Evolutionary conservation across 2,329 filamentous ascomycete genomes (phyloP).

Genomic region (Lecanoromycetidae sp.): DNA sequence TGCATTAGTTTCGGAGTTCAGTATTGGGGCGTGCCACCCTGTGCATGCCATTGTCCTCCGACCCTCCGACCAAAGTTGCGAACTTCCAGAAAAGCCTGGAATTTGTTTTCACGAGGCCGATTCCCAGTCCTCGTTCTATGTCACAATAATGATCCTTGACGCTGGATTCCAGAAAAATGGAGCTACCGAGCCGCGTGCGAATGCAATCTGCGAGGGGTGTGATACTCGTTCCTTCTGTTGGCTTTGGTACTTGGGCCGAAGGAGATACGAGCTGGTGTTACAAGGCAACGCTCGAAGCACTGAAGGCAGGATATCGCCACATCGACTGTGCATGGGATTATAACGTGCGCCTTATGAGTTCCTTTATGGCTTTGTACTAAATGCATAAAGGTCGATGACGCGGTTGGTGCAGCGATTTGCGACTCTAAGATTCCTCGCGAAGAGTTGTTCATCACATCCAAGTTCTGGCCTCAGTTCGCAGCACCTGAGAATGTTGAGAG

Average conservation of each 20-base stretch:
- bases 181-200: conserved; percentile 32
- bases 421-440: conserved; percentile 41
- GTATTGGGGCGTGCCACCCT: no score
- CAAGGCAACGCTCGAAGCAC: conserved; percentile 36
- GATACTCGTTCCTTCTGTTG: conserved; percentile 27
- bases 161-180: no score
- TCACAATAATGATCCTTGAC: no score
- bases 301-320: conserved; percentile 42
- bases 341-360: conserved; percentile 14
- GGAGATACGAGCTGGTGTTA: conserved; percentile 17
- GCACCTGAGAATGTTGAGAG: conserved; percentile 36
- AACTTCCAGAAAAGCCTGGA: no score
- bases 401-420: conserved; percentile 40
- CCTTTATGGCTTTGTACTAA: not conserved
- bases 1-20: no score
- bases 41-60: no score
- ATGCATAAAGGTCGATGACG: conserved; percentile 31
- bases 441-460: conserved; percentile 41
- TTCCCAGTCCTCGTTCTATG: no score
- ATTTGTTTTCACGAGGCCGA: no score
- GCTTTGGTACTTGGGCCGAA: conserved; percentile 20
- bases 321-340: conserved; percentile 47
- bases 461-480: conserved; percentile 43
- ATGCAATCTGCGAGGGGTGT: conserved; percentile 33
- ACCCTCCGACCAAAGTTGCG: no score